Evolutionary conservation across 192 early-diverging fungal genomes (phyloP).

Genomic region (Mortierella alpina): DNA sequence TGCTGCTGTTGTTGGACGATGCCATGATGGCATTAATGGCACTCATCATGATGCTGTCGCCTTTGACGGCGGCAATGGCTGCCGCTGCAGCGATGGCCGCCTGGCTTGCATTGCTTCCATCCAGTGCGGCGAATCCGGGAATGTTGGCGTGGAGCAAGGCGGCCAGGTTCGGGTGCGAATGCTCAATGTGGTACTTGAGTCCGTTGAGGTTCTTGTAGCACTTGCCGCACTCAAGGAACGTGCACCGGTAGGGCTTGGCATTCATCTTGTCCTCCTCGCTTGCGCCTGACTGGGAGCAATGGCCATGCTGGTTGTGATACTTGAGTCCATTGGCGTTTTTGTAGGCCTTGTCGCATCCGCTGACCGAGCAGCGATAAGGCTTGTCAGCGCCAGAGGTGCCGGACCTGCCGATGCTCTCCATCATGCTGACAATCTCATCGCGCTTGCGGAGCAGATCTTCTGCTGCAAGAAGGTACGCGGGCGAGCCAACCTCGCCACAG

Average conservation of each 20-base stretch:
- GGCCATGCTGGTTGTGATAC: slow-evolving; percentile 96
- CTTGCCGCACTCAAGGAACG: slow-evolving; percentile 87
- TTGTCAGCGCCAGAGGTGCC: slow-evolving; percentile 64
- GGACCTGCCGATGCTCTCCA: slow-evolving; percentile 48
- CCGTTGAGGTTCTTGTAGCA: slow-evolving; percentile 98
- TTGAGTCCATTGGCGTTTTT: slow-evolving; percentile 98
- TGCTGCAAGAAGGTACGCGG: slow-evolving; percentile 26
- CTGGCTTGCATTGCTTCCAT: slow-evolving; percentile 61
- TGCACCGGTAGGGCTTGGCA: slow-evolving; percentile 81
- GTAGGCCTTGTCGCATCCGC: slow-evolving; percentile 93
- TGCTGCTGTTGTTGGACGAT: slow-evolving; percentile 26
- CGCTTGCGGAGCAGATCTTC: slow-evolving; percentile 51
- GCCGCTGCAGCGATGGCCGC: slow-evolving; percentile 70
- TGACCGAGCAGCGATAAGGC: slow-evolving; percentile 85
- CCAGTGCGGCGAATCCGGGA: slow-evolving; percentile 33
- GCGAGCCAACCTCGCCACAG: slow-evolving; percentile 42
- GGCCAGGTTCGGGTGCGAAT: slow-evolving; percentile 76
- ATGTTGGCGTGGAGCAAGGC: slow-evolving; percentile 54
- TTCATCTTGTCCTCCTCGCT: slow-evolving; percentile 68
- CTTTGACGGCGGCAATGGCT: slow-evolving; percentile 65
- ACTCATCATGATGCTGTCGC: slow-evolving; percentile 45
- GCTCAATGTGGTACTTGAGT: slow-evolving; percentile 94
- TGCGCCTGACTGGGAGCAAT: slow-evolving; percentile 67
- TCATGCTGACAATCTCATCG: slow-evolving; percentile 55
- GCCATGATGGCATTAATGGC: slow-evolving; percentile 52